phyloP scores from a whole-genome alignment of 495 filamentous ascomycete species.

The Neurospora sp. region DNA sequence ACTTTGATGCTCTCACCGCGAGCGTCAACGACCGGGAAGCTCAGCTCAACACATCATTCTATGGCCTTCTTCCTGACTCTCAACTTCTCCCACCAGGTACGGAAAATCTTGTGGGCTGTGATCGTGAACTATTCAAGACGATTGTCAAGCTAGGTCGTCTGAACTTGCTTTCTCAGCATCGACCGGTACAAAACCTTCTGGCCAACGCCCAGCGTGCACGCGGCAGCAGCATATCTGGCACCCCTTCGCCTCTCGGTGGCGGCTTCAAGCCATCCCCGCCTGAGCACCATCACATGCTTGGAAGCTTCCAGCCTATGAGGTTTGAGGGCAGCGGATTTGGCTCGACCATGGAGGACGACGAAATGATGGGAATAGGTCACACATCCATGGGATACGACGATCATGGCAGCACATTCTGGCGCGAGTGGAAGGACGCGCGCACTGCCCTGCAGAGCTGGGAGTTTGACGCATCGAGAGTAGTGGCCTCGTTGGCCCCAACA shows the following conservation, averaged over 20 bases:
- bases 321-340: constrained; percentile 57
- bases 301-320: constrained; percentile 21
- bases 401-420: constrained; percentile 60
- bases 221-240: constrained; percentile 5
- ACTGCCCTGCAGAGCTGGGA: constrained; percentile 72
- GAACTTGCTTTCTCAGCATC: constrained; percentile 79
- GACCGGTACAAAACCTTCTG: constrained; percentile 36
- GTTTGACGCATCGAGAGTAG: constrained; percentile 46
- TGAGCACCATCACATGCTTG: constrained; percentile 14
- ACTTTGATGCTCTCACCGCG: constrained; percentile 89
- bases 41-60: constrained; percentile 61
- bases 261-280: constrained; percentile 38
- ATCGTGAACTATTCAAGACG: constrained; percentile 67
- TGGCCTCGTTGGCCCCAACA: constrained; percentile 10
- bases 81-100: constrained; percentile 43
- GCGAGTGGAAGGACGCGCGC: constrained; percentile 74
- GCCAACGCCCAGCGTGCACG: constrained; percentile 18
- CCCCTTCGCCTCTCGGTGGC: constrained; percentile 30
- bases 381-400: constrained; percentile 37
- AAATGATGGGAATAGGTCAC: constrained; percentile 22
- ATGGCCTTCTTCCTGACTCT: constrained; percentile 58
- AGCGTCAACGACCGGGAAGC: constrained; percentile 87
- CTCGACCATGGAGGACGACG: constrained; percentile 37
- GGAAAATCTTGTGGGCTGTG: constrained; percentile 83
- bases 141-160: constrained; percentile 71